Evolutionary conservation across 805 yeast genomes (phyloP), one percentile per base, ranked within the genome.

Genomic region (Wickerhamomyces bisporus): DNA sequence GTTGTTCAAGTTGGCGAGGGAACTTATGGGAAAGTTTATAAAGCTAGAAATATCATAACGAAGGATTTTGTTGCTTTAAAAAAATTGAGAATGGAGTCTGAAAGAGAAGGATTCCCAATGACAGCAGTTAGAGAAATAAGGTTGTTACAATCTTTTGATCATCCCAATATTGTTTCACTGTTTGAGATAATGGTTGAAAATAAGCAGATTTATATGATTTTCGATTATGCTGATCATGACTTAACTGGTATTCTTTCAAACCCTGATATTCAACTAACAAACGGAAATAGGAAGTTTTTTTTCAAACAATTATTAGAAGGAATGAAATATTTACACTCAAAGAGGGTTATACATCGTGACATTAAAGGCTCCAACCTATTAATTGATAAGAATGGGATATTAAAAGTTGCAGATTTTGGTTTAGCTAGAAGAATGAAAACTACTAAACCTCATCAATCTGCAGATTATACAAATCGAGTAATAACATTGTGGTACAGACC

Each of bases 401-500:
- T 85, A 37, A 81, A 80, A 56, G 80, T 85, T 37, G 86, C 93
- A 0, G 94, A 85, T 63, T 85, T 85, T 61, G 94, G 94, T 2
- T 65, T 85, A 39, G 94, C 94, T 0, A 66, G 93, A 50, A 77
- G 75, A 37, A 81, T 85, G 86, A 80, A 78, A 52, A 67, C 71
- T 18, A 62, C 73, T 26, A 65, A 65, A 43, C 57, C 64, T 3
- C 68, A 70, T 8, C 75, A 73, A 34, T 67, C 74, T 16, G 84
- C 86, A 4, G 93, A 88, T 50, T 91, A 91, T 61, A 91, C 98
- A 2, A 93, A 93, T 58, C 66, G 98, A 39, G 98, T 93, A 29
- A 93, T 93, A 38, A 93, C 98, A 0, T 66, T 93, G 27, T 93
- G 98, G 98, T 91, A 93, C 59, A 73, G 98, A 42, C 98, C 98